Conservation (phyloP, 306 rosid genomes). For the Oxytropis ochrocephala region DNA sequence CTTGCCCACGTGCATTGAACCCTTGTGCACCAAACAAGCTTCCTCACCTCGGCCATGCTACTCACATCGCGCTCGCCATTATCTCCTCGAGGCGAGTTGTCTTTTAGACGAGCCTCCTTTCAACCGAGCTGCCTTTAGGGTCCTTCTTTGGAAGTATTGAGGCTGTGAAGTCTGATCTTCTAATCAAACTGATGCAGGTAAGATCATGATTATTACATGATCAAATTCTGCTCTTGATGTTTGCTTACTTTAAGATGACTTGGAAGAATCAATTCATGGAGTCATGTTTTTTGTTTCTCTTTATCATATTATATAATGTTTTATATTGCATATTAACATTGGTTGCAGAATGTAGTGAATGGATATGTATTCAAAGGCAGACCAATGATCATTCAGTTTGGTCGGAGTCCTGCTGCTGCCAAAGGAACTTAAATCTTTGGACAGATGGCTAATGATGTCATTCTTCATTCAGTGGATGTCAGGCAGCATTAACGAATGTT, state of each 20-base stretch:
- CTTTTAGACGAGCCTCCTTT: no score
- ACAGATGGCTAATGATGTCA: no score
- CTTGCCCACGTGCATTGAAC: no score
- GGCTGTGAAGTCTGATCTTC: conserved; percentile 61
- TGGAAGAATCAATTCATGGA: background rate
- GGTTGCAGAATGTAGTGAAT: conserved; percentile 69
- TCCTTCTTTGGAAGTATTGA: conserved; percentile 76
- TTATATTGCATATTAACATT: conserved; percentile 9
- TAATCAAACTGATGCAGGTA: conserved; percentile 89
- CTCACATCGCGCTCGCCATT: no score
- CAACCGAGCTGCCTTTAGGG: no score
- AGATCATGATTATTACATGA: conserved; percentile 8
- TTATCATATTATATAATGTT: no score
- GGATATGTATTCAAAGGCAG: conserved; percentile 81
- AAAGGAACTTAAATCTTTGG: conserved; percentile 35
- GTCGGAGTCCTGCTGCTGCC: conserved; percentile 68
- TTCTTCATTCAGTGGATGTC: no score
- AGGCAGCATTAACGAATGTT: background rate
- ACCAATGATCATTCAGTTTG: conserved; percentile 91
- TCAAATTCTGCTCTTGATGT: conserved; percentile 1
- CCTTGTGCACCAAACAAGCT: no score
- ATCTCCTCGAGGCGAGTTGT: no score
- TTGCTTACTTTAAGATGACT: no score
- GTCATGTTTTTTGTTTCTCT: background rate
- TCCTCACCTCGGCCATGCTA: no score